Evolutionary conservation across 108 stramenopile genomes (phyloP).

Genomic region (Cylindrotheca fusiformis): DNA sequence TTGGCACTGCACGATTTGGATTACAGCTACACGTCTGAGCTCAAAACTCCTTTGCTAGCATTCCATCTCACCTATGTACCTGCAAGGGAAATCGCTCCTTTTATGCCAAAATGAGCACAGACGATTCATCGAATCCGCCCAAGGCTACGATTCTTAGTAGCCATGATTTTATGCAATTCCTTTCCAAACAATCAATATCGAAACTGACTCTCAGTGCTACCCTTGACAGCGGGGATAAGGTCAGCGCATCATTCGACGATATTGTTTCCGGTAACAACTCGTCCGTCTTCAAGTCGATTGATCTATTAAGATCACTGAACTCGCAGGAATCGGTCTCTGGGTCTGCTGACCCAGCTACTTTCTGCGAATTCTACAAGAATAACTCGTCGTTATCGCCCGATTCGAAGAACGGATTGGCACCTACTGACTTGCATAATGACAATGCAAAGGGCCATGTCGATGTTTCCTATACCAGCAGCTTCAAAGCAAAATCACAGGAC

Average conservation of each 20-base stretch:
- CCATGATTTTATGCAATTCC: conserved; percentile 24
- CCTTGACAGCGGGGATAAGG: conserved; percentile 7
- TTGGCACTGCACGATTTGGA: no score
- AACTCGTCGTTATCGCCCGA: neutral
- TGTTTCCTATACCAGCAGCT: conserved; percentile 16
- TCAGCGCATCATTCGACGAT: conserved; percentile 19
- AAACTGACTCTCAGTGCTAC: conserved; percentile 17
- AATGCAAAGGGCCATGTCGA: conserved; percentile 30
- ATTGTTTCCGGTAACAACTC: neutral
- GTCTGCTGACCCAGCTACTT: neutral
- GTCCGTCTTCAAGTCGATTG: conserved; percentile 13
- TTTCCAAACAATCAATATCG: conserved; percentile 22
- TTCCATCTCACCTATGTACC: no score
- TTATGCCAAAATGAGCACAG: neutral
- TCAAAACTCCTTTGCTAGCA: no score
- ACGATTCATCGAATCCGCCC: neutral
- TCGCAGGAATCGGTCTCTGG: conserved; percentile 8
- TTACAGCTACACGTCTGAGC: no score
- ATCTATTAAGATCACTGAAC: conserved; percentile 2
- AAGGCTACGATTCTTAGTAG: neutral
- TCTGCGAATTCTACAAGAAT: neutral
- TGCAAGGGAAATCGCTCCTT: no score
- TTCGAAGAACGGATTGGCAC: conserved; percentile 3
- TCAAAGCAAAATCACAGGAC: neutral
- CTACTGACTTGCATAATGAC: conserved; percentile 20